Evolutionary conservation across 305 asterid species (phyloP), one percentile per base, ranked within the genome.

Genomic region (Plantago rigida): DNA sequence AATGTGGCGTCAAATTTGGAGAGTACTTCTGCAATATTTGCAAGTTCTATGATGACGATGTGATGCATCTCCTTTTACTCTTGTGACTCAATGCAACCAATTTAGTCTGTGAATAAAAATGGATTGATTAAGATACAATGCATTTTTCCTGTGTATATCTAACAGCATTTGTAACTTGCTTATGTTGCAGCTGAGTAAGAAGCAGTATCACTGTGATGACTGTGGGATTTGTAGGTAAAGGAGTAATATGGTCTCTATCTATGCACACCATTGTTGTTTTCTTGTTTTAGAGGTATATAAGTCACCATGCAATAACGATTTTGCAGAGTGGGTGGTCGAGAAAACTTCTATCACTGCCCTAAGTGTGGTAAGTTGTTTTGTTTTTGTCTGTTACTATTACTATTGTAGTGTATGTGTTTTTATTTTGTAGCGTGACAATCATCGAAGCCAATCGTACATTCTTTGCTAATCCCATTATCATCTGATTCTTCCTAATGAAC

Each of bases 151-250:
- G 41, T 66, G 65, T 41, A 64, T 28, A 44, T 36, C 51, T 71
- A 31, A 69, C 68, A 62, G 63, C 48, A 24, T 46, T 62, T 69
- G 44, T 59, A 59, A 52, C 63, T 62, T 68, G 50, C 66, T 77
- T 63, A 59, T 64, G 68, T 73, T 68, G 55, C 83, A 85, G 97
- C 74, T 73, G 64, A 49, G 61, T 22, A 91, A 84, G 79, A 45
- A 71, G 47, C 96, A 87, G 79, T 91, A 85, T 67, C 97, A 91
- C 64, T 91, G 97, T 68, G 71, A 64, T 76, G 96, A 87, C 47
- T 91, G 97, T 59, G 95, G 97, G 64, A 91, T 91, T 71, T 91
- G 97, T 79, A 84, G 97, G 97, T 91, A 76, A 73, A 71, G 70
- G 26, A 50, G 62, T 47, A 59, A 50, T 56, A 54, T 58, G 36